Percentiles rank a stretch among this genome's conserved stretches.
Evolutionary conservation across 176 grass and related monocot genomes (phyloP).

Genomic region (Tillandsia fasciculata): DNA sequence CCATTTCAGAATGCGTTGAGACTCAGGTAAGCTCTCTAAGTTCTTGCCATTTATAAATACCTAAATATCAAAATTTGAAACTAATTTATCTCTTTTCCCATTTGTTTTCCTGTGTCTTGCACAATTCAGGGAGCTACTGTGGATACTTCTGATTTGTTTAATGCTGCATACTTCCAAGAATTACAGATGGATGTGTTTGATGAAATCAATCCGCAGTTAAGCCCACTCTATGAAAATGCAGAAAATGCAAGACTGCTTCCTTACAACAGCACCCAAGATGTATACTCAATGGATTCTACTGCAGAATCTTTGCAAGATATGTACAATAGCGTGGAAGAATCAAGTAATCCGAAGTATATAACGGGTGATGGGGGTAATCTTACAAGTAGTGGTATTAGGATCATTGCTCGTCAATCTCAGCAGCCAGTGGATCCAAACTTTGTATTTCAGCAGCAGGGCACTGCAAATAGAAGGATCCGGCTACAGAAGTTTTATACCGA

Average conservation of each 20-base stretch:
- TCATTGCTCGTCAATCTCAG: background rate
- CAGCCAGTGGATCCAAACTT: conserved; percentile 3
- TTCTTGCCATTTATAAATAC: background rate
- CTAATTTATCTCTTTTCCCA: background rate
- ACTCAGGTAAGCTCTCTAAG: too few species aligned
- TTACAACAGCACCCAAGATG: conserved; percentile 12
- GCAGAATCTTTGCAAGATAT: conserved; percentile 17
- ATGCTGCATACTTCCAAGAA: background rate
- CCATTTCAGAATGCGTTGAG: too few species aligned
- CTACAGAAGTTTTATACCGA: background rate
- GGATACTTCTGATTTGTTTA: background rate
- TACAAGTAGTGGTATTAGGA: background rate
- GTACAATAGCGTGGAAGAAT: conserved; percentile 10
- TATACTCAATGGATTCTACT: conserved; percentile 4
- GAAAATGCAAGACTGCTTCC: conserved; percentile 16
- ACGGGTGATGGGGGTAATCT: background rate
- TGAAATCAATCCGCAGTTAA: conserved; percentile 4
- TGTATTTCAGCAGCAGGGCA: conserved; percentile 7
- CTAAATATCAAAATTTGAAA: background rate
- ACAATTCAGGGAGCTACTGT: background rate
- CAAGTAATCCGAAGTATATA: background rate
- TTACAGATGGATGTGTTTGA: background rate
- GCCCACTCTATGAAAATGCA: conserved; percentile 14
- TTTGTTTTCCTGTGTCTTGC: background rate
- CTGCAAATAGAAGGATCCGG: conserved; percentile 13